These are phyloP conservation scores for Monilinia laxa DNA, from an alignment of 2,329 filamentous ascomycete species.

Conservation along the genomic window DNA sequence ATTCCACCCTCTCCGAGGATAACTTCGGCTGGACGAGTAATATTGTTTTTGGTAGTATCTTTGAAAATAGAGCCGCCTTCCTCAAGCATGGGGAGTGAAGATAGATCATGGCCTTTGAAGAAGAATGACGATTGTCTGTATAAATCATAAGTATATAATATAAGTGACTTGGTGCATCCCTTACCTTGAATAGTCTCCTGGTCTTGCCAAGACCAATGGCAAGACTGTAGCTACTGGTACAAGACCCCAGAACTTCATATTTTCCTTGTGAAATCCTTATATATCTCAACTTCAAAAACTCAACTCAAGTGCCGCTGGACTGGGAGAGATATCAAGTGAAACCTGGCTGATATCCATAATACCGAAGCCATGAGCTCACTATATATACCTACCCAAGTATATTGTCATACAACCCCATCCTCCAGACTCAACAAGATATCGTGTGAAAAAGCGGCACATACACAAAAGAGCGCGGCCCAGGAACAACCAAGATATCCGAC, in stretches of 20 bases:
- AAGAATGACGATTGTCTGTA: constrained; percentile 30
- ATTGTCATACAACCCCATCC: too few relatives aligned
- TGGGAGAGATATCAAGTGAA: not conserved
- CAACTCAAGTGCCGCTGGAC: too few relatives aligned
- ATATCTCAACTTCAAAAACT: too few relatives aligned
- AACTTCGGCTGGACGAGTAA: constrained; percentile 53
- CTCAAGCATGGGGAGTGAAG: constrained; percentile 42
- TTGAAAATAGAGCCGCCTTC: constrained; percentile 42
- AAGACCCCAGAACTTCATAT: constrained; percentile 16
- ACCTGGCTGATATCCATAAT: not conserved
- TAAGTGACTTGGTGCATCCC: not conserved
- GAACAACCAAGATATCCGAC: not conserved
- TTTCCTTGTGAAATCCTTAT: not conserved
- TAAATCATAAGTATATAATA: not conserved
- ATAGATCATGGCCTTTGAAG: constrained; percentile 45
- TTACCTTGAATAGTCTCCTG: not conserved
- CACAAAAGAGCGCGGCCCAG: not conserved
- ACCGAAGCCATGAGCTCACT: not conserved
- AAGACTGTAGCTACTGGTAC: constrained; percentile 6
- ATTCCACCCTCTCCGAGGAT: constrained; percentile 63
- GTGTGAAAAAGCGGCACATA: not conserved
- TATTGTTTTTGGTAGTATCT: constrained; percentile 41
- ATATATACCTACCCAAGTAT: not conserved
- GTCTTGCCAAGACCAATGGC: constrained; percentile 18
- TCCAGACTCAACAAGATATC: not conserved